Evolutionary conservation across 352 stramenopile species (phyloP), one percentile per base, ranked within the genome.

Genomic region (Phytophthora crassamura): DNA sequence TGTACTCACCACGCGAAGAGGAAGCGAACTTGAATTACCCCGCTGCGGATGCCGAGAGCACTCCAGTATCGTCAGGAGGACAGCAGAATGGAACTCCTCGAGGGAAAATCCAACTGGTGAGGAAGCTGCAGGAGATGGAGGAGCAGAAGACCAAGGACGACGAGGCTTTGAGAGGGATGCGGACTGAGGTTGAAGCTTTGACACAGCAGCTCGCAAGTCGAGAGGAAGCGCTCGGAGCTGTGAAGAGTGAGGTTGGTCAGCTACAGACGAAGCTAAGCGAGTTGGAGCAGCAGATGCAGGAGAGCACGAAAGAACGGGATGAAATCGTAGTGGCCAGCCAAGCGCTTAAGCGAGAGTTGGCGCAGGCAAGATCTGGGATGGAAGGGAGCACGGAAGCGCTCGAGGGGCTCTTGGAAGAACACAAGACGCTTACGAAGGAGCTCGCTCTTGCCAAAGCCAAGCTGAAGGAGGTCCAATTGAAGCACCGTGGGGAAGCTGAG

Each of bases 301-400:
- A 55, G 15, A 69, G 34, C 35, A 33, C 42, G 9, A 78, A 68
- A 43, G 64, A 81, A 49, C 63, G 56, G 20, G 65, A 82, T 1
- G 53, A 78, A 16, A 35, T 73, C 8, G 20, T 54, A 6, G 47
- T 54, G 12, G 51, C 38, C 7, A 84, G 80, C 39, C 33, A 74
- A 38, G 72, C 43, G 7, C 42, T 85, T 18, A 77, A 78, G 36
- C 68, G 62, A 42, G 75, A 84, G 33, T n/a, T 86, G 7, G 46
- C 65, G 11, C 28, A 59, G 25, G 41, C 58, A 16, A 58, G 64
- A 53, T 59, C 49, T 22, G 42, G 48, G 25, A 69, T 66, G 54
- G 58, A 74, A 64, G 58, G 39, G 7, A 66, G 35, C 6, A 49
- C 63, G 15, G 62, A 68, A 38, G 47, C 42, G 2, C 38, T 65